Percentiles rank a stretch among this genome's conserved stretches.
Evolutionary conservation across 495 filamentous ascomycete species (phyloP).

Genomic region (Patellaria atrata): DNA sequence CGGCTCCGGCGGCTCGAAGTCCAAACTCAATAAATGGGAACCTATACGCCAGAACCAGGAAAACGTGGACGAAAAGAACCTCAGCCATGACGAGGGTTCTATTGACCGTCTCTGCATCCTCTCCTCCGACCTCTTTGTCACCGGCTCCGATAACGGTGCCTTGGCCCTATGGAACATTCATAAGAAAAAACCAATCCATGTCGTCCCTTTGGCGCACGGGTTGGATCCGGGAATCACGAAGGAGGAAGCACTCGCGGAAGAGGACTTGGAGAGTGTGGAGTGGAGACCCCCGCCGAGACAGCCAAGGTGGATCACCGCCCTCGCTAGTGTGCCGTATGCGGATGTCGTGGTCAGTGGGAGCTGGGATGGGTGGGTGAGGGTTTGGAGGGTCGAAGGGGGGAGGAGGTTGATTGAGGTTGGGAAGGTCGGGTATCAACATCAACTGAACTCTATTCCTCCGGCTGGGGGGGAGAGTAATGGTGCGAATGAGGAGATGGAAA

Average conservation of each 20-base stretch:
- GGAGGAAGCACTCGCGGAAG: constrained; percentile 57
- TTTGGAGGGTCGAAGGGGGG: constrained; percentile 73
- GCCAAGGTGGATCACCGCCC: constrained; percentile 74
- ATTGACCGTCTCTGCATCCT: constrained; percentile 83
- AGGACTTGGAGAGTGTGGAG: constrained; percentile 35
- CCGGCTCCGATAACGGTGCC: constrained; percentile 78
- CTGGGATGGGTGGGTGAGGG: constrained; percentile 80
- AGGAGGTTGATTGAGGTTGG: constrained; percentile 64
- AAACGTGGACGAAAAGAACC: constrained; percentile 14
- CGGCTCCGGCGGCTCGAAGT: constrained; percentile 41
- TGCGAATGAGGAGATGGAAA: not conserved
- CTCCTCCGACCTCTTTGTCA: constrained; percentile 82
- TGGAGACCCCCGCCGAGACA: constrained; percentile 41
- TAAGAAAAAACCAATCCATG: constrained; percentile 90
- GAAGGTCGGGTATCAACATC: constrained; percentile 42
- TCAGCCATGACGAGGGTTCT: constrained; percentile 50
- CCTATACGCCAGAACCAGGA: constrained; percentile 6
- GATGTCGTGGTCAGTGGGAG: constrained; percentile 80
- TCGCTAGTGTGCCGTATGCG: constrained; percentile 71
- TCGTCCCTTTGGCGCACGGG: constrained; percentile 68
- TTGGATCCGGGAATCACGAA: constrained; percentile 50
- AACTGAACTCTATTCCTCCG: no score
- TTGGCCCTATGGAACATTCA: constrained; percentile 78
- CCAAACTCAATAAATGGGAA: constrained; percentile 23
- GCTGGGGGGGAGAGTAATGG: not conserved